Percentiles rank a stretch among this genome's conserved stretches.
Evolutionary conservation across 2,329 filamentous ascomycete species (phyloP).

Genomic region (Talaromyces albobiverticillius): DNA sequence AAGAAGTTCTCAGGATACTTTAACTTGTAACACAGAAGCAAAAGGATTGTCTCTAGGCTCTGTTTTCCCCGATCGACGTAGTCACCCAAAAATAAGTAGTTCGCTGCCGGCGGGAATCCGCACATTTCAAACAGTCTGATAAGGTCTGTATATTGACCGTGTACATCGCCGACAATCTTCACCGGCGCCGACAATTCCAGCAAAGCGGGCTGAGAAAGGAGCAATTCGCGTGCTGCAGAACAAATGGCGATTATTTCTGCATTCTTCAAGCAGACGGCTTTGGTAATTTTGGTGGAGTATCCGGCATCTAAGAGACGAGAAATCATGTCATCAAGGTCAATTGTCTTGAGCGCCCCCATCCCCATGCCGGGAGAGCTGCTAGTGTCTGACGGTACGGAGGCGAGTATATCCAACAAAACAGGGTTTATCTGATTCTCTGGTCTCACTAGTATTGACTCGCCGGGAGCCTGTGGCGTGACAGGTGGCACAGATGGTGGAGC

Average conservation of each 20-base stretch:
- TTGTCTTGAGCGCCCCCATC: constrained; percentile 86
- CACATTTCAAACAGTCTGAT: constrained; percentile 99
- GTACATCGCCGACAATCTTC: constrained; percentile 96
- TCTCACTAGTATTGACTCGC: constrained; percentile 86
- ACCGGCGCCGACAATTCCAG: constrained; percentile 91
- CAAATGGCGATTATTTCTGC: constrained; percentile 96
- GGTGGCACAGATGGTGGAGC: constrained; percentile 67
- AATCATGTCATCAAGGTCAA: constrained; percentile 96
- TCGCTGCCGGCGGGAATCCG: constrained; percentile 85
- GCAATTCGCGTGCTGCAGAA: constrained; percentile 79
- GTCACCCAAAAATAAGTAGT: constrained; percentile 92
- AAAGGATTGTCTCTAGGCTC: constrained; percentile 87
- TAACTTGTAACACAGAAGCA: constrained; percentile 93
- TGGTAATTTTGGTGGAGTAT: constrained; percentile 95
- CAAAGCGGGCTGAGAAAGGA: constrained; percentile 86
- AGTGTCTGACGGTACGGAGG: constrained; percentile 39
- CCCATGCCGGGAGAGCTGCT: constrained; percentile 62
- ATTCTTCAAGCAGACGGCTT: constrained; percentile 95
- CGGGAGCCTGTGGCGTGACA: constrained; percentile 65
- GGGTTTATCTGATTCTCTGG: constrained; percentile 70
- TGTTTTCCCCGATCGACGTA: constrained; percentile 97
- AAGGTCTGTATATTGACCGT: constrained; percentile 93
- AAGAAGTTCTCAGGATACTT: constrained; percentile 99
- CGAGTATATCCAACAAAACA: constrained; percentile 51
- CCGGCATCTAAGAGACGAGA: constrained; percentile 89